A percentile compares a stretch with the other conserved stretches of the same genome.
Conservation (phyloP, 345 rosid genomes). For the Chamaenerion angustifolium region DNA sequence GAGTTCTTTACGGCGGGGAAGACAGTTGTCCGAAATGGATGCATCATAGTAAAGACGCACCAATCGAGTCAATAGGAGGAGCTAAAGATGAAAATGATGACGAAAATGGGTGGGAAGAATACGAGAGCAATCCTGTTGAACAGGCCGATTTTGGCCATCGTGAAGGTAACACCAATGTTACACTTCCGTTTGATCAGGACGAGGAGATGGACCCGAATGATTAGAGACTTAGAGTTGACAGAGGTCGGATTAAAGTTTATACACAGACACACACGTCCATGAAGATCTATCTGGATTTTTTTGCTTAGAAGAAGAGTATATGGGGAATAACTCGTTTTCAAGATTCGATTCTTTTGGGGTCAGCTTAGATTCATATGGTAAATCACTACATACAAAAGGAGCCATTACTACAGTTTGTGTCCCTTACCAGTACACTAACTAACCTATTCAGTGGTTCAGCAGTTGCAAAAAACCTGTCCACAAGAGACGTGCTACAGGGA, state of each 20-base stretch:
- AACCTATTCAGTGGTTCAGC: too few species aligned
- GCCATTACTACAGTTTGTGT: too few species aligned
- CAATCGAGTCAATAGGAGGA: background rate
- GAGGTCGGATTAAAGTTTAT: too few species aligned
- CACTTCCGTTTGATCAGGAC: constrained; percentile 47
- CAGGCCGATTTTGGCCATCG: constrained; percentile 45
- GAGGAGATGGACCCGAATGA: constrained; percentile 97
- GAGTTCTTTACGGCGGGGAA: constrained; percentile 49
- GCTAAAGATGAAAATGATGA: constrained; percentile 19
- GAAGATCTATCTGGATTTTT: background rate
- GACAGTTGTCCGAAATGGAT: constrained; percentile 94
- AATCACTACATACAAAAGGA: too few species aligned
- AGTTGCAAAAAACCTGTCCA: too few species aligned
- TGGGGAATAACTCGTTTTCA: too few species aligned
- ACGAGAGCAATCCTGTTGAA: constrained; percentile 37
- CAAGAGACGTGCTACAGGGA: too few species aligned
- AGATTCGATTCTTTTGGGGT: too few species aligned
- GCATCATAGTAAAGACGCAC: constrained; percentile 20
- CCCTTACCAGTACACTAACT: too few species aligned
- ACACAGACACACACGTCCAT: too few species aligned
- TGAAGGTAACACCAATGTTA: constrained; percentile 24
- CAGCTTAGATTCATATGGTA: too few species aligned
- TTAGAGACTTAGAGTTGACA: constrained; percentile 23
- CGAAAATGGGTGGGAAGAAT: constrained; percentile 40
- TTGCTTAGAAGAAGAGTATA: too few species aligned